Conservation (phyloP, 768 basidiomycete genomes). For the Terana coerulea region DNA sequence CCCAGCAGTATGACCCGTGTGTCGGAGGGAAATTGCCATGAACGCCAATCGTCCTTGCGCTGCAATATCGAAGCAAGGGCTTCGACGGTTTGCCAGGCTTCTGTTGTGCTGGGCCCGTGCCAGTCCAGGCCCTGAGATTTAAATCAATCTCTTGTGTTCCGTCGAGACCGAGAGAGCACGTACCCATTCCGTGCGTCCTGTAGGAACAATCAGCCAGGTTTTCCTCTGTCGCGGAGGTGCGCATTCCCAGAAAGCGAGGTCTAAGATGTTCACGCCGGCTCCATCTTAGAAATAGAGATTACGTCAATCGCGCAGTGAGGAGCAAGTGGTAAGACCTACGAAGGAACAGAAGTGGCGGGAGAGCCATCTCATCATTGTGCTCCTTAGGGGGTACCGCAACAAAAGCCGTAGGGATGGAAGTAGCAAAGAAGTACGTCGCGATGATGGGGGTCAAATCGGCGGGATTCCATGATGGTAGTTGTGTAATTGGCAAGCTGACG, state of each 20-base stretch:
- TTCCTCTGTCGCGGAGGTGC: slow-evolving; percentile 53
- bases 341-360: slow-evolving; percentile 57
- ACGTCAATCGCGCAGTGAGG: neutral
- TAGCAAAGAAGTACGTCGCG: slow-evolving; percentile 56
- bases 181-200: slow-evolving; percentile 85
- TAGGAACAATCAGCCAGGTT: slow-evolving; percentile 79
- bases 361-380: slow-evolving; percentile 23
- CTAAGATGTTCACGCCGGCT: slow-evolving; percentile 74
- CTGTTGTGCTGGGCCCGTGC: slow-evolving; percentile 79
- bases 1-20: slow-evolving; percentile 68
- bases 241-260: slow-evolving; percentile 54
- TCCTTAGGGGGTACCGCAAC: slow-evolving; percentile 50
- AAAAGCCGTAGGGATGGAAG: slow-evolving; percentile 55
- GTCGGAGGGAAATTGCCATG: slow-evolving; percentile 35
- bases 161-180: slow-evolving; percentile 13
- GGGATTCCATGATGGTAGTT: slow-evolving; percentile 40
- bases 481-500: slow-evolving; percentile 43
- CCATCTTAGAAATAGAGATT: slow-evolving; percentile 57
- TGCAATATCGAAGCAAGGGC: slow-evolving; percentile 49
- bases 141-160: neutral
- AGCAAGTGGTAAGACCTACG: slow-evolving; percentile 49
- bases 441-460: slow-evolving; percentile 37
- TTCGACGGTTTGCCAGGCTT: slow-evolving; percentile 62
- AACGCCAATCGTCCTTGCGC: slow-evolving; percentile 32
- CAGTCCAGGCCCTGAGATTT: slow-evolving; percentile 76